These are phyloP conservation scores for Sporothrix brasiliensis DNA, from an alignment of 2,329 filamentous ascomycete species.

Conservation along the genomic window DNA sequence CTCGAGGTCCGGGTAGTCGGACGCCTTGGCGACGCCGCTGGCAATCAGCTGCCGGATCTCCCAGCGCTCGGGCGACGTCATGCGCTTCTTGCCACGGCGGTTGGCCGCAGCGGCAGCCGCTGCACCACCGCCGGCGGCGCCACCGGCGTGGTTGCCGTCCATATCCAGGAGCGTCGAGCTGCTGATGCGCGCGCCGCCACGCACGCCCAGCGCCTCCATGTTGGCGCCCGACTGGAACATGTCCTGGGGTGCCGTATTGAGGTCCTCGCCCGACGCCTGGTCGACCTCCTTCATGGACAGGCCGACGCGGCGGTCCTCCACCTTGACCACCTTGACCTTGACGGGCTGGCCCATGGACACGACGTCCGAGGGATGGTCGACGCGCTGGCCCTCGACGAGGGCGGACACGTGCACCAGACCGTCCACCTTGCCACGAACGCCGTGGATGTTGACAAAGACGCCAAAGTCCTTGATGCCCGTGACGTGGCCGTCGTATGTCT, in stretches of 20 bases:
- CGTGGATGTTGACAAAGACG: conserved; percentile 88
- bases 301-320: conserved; percentile 79
- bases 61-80: conserved; percentile 97
- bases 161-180: conserved; percentile 25
- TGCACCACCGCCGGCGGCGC: conserved; percentile 57
- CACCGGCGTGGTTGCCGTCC: conserved; percentile 38
- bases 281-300: conserved; percentile 98
- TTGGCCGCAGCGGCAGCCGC: conserved; percentile 49
- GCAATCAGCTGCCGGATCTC: conserved; percentile 96
- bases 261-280: conserved; percentile 80
- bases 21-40: conserved; percentile 88
- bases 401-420: conserved; percentile 93
- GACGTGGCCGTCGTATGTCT: conserved; percentile 86
- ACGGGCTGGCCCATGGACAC: conserved; percentile 79
- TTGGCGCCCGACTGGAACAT: conserved; percentile 89
- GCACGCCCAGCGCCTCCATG: conserved; percentile 72
- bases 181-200: conserved; percentile 58
- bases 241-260: conserved; percentile 70
- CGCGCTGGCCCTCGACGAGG: conserved; percentile 78
- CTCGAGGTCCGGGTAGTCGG: conserved; percentile 91
- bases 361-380: conserved; percentile 90
- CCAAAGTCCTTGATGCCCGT: conserved; percentile 96
- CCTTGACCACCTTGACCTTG: conserved; percentile 88
- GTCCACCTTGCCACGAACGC: conserved; percentile 85
- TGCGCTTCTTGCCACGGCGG: conserved; percentile 73